These are phyloP conservation scores for Conringia planisiliqua DNA, from an alignment of 345 rosid genomes.

Conservation along the genomic window DNA sequence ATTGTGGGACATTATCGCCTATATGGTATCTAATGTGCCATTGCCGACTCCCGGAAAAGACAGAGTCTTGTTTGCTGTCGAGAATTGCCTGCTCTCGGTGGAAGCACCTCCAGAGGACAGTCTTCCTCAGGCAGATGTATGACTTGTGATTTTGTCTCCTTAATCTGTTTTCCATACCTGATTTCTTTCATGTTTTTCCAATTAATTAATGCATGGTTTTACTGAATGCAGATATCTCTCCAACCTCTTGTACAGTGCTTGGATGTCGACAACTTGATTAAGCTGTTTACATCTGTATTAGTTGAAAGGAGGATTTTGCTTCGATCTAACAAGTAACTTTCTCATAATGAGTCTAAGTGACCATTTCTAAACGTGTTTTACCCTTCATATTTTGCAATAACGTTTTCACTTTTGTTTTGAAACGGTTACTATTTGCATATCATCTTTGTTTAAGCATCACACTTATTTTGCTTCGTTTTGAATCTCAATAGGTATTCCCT, in stretches of 20 bases:
- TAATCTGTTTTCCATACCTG: constrained; percentile 15
- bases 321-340: constrained; percentile 85
- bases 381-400: not conserved
- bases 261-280: constrained; percentile 91
- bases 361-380: not conserved
- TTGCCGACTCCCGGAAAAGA: constrained; percentile 95
- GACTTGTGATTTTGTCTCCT: constrained; percentile 23
- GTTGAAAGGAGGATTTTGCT: constrained; percentile 92
- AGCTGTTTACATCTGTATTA: constrained; percentile 83
- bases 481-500: constrained; percentile 74
- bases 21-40: constrained; percentile 78
- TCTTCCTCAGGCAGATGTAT: constrained; percentile 94
- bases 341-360: not conserved
- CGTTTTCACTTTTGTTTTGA: not conserved
- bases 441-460: not conserved
- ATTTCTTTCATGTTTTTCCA: constrained; percentile 6
- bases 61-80: constrained; percentile 83
- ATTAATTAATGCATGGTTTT: constrained; percentile 13
- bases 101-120: constrained; percentile 94
- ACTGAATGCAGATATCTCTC: constrained; percentile 80
- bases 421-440: not conserved
- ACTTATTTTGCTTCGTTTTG: constrained; percentile 8
- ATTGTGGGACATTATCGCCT: constrained; percentile 78
- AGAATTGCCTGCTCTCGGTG: constrained; percentile 75
- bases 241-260: constrained; percentile 94